A percentile compares a stretch with the other conserved stretches of the same genome.
These are phyloP conservation scores for Trichoderma koningii DNA, from an alignment of 2,329 filamentous ascomycete genomes.

Conservation along the genomic window DNA sequence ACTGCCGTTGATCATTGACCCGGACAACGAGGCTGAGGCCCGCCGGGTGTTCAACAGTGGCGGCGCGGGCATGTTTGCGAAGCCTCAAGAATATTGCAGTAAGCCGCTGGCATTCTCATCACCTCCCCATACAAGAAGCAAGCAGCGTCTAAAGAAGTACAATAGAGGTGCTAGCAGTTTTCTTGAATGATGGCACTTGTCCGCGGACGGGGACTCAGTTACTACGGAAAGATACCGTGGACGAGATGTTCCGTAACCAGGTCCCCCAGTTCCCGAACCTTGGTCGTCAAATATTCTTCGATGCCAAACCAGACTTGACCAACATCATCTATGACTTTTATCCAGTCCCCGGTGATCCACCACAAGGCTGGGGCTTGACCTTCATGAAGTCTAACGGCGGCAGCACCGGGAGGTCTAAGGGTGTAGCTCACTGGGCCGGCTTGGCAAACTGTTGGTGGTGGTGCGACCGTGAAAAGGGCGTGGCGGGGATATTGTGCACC, in stretches of 20 bases:
- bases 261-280: slow-evolving; percentile 14
- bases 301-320: slow-evolving; percentile 6
- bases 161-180: slow-evolving; percentile 9
- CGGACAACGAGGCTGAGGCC: slow-evolving; percentile 1
- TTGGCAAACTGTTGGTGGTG: slow-evolving; percentile 17
- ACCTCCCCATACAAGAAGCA: neutral
- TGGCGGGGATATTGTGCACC: slow-evolving; percentile 17
- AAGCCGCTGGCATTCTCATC: neutral
- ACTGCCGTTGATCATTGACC: slow-evolving; percentile 5
- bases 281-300: slow-evolving; percentile 1
- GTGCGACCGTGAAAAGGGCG: slow-evolving; percentile 16
- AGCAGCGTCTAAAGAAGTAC: neutral
- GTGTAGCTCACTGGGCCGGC: neutral
- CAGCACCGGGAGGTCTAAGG: slow-evolving; percentile 7
- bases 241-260: slow-evolving; percentile 24
- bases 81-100: slow-evolving; percentile 22
- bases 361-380: slow-evolving; percentile 18
- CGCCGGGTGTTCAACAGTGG: slow-evolving; percentile 9
- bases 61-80: slow-evolving; percentile 16
- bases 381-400: slow-evolving; percentile 14
- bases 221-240: slow-evolving; percentile 5
- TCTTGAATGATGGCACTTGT: slow-evolving; percentile 16
- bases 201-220: neutral
- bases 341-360: neutral
- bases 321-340: slow-evolving; percentile 1